These are phyloP conservation scores for Apiospora arundinis DNA, from an alignment of 2,329 filamentous ascomycete species.

Conservation along the genomic window DNA sequence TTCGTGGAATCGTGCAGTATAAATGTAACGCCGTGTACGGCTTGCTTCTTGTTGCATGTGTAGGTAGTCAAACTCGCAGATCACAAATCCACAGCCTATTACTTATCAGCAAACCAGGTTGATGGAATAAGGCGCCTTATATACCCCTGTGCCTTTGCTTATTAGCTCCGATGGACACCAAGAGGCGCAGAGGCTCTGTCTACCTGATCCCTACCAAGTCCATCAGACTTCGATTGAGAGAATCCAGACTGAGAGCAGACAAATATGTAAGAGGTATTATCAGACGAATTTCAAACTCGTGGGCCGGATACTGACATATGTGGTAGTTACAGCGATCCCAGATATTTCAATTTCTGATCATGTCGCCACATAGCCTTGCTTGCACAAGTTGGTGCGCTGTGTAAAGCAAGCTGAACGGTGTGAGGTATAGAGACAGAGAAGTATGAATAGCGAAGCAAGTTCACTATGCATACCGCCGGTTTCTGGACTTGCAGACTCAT, in stretches of 20 bases:
- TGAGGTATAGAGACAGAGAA: background rate
- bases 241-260: background rate
- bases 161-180: background rate
- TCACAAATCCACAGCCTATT: background rate
- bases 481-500: background rate
- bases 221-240: background rate
- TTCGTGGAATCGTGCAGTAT: background rate
- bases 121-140: background rate
- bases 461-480: background rate
- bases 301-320: background rate
- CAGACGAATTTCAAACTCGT: constrained; percentile 1
- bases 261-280: background rate
- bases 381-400: background rate
- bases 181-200: background rate
- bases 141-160: background rate
- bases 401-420: background rate
- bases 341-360: background rate
- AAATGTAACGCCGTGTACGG: background rate
- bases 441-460: background rate
- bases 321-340: background rate
- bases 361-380: background rate
- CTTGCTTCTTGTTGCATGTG: background rate
- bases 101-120: background rate
- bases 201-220: background rate
- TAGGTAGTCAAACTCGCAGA: background rate